Conservation (phyloP, 2,329 filamentous ascomycete genomes). For the Fusarium anthophilum region DNA sequence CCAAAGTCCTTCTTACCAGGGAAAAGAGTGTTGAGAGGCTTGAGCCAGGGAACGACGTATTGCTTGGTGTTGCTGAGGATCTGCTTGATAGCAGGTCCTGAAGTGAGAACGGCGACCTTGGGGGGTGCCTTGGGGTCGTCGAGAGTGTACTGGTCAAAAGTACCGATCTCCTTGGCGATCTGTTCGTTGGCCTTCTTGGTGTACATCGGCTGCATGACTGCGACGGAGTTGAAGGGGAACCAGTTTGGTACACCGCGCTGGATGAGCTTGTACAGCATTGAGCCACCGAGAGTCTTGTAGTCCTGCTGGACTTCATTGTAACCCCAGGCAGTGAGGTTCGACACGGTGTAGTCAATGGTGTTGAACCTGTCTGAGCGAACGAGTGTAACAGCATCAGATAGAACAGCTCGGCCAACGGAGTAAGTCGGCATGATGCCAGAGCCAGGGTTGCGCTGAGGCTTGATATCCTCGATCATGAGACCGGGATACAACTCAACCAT, state of each 20-base stretch:
- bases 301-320: slow-evolving; percentile 48
- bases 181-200: slow-evolving; percentile 52
- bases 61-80: slow-evolving; percentile 45
- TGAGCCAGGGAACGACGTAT: slow-evolving; percentile 49
- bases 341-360: slow-evolving; percentile 58
- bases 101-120: slow-evolving; percentile 41
- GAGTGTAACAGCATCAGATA: slow-evolving; percentile 68
- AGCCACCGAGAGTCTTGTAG: slow-evolving; percentile 52
- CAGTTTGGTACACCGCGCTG: slow-evolving; percentile 56
- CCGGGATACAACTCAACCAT: slow-evolving; percentile 77
- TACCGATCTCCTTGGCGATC: slow-evolving; percentile 52
- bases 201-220: slow-evolving; percentile 58
- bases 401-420: slow-evolving; percentile 63
- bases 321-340: slow-evolving; percentile 56
- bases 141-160: slow-evolving; percentile 44
- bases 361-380: slow-evolving; percentile 69
- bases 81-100: slow-evolving; percentile 44
- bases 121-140: slow-evolving; percentile 50
- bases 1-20: slow-evolving; percentile 49
- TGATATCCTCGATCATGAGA: slow-evolving; percentile 68
- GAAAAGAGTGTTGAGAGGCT: slow-evolving; percentile 46
- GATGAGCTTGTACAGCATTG: slow-evolving; percentile 58
- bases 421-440: slow-evolving; percentile 51
- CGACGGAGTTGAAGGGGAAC: slow-evolving; percentile 55
- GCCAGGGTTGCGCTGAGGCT: slow-evolving; percentile 61